Percentiles rank a stretch among this genome's conserved stretches.
Conservation (phyloP, 805 yeast genomes). For the Cyberlindnera samutprakarnensis region DNA sequence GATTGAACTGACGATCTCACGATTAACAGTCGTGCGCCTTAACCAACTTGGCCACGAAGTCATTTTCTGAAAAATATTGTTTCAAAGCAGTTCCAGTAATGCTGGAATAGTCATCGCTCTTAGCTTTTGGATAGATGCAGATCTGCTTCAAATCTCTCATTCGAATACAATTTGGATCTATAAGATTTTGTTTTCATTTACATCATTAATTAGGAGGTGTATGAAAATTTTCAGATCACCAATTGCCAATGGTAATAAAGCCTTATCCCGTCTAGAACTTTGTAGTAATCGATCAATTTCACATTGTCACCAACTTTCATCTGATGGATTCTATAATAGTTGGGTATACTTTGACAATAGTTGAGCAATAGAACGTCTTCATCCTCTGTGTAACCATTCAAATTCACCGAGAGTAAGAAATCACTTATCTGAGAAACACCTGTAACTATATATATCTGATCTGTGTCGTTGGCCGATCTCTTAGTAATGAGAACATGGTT, state of each 20-base stretch:
- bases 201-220: no score
- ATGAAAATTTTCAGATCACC: neutral
- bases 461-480: neutral
- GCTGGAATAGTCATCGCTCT: no score
- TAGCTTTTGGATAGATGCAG: no score
- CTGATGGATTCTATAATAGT: constrained; percentile 6
- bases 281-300: constrained; percentile 5
- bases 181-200: no score
- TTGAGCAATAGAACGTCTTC: constrained; percentile 10
- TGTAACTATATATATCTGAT: constrained; percentile 2
- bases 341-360: constrained; percentile 10
- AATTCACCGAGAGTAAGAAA: constrained; percentile 6
- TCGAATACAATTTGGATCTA: no score
- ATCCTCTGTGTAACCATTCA: neutral
- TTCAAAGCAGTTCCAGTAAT: no score
- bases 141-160: no score
- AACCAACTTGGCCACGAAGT: constrained; percentile 21
- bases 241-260: constrained; percentile 19
- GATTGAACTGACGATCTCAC: constrained; percentile 42
- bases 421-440: constrained; percentile 9
- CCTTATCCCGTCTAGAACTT: constrained; percentile 3
- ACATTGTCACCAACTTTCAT: constrained; percentile 12
- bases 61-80: neutral
- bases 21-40: constrained; percentile 43
- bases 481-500: constrained; percentile 3